phyloP scores from a whole-genome alignment of 257 asterid genomes.

The Ilex aquifolium region DNA sequence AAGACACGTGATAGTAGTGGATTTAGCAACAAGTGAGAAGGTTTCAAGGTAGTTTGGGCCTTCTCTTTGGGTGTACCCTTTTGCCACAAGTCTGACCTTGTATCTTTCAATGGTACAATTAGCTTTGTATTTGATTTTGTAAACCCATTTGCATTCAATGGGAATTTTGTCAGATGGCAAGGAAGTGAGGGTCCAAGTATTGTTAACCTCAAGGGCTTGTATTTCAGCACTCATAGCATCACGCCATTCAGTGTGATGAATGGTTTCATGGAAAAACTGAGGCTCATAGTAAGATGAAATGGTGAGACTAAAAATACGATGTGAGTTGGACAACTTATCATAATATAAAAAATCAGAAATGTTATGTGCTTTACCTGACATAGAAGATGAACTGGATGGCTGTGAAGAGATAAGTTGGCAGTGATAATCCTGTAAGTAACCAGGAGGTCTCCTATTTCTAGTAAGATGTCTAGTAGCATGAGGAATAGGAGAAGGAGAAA shows the following conservation, averaged over 20 bases:
- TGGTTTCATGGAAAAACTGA: no score
- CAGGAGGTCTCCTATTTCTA: not conserved
- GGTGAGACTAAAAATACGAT: no score
- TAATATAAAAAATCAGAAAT: no score
- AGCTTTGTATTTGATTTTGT: not conserved
- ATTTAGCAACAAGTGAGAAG: no score
- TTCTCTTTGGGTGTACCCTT: not conserved
- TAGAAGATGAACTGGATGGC: no score
- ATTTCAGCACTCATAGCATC: not conserved
- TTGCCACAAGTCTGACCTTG: not conserved
- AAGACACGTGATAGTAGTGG: no score
- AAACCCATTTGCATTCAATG: not conserved
- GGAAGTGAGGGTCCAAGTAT: not conserved
- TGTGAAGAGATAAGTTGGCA: not conserved
- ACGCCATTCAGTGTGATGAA: not conserved
- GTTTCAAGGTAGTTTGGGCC: not conserved
- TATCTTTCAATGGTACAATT: not conserved
- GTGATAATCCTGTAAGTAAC: not conserved
- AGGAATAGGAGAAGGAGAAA: no score
- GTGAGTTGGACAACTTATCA: no score
- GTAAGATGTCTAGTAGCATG: not conserved
- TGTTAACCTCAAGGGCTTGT: not conserved
- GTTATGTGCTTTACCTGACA: no score
- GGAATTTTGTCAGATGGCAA: not conserved
- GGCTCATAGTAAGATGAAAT: no score